These are phyloP conservation scores for Eucalyptus pauciflora DNA, from an alignment of 345 rosid species.

Conservation along the genomic window DNA sequence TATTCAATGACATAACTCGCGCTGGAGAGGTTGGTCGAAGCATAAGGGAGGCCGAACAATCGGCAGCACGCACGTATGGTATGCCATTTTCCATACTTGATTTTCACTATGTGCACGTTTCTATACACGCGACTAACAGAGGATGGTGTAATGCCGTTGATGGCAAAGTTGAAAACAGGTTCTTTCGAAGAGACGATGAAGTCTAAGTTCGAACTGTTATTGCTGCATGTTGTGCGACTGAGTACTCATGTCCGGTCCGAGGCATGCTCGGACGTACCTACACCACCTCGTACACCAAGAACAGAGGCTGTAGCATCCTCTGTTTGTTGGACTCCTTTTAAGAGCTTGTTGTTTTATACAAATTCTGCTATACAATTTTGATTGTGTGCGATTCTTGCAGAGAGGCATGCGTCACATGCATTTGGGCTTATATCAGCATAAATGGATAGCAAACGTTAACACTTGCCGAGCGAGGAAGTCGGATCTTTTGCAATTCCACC, in stretches of 20 bases:
- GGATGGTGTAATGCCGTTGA: too few relatives aligned
- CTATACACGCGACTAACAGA: background rate
- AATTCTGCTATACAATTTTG: too few relatives aligned
- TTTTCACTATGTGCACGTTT: background rate
- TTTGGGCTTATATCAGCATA: too few relatives aligned
- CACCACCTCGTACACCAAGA: background rate
- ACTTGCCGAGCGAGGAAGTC: too few relatives aligned
- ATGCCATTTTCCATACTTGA: background rate
- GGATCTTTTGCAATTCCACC: conserved; percentile 3
- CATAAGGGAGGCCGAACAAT: background rate
- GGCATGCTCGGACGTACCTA: background rate
- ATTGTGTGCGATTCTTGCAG: too few relatives aligned
- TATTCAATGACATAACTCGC: too few relatives aligned
- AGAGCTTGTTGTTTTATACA: too few relatives aligned
- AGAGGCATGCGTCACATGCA: too few relatives aligned
- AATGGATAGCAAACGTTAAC: too few relatives aligned
- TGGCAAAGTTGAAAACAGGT: background rate
- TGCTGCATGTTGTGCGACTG: background rate
- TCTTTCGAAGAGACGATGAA: background rate
- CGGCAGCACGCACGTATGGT: background rate
- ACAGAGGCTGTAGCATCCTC: background rate
- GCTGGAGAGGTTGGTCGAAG: background rate
- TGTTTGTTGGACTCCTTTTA: too few relatives aligned
- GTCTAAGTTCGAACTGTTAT: background rate
- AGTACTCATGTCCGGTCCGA: background rate